phyloP scores from a whole-genome alignment of 2,329 filamentous ascomycete species.

The Colletotrichum truncatum region DNA sequence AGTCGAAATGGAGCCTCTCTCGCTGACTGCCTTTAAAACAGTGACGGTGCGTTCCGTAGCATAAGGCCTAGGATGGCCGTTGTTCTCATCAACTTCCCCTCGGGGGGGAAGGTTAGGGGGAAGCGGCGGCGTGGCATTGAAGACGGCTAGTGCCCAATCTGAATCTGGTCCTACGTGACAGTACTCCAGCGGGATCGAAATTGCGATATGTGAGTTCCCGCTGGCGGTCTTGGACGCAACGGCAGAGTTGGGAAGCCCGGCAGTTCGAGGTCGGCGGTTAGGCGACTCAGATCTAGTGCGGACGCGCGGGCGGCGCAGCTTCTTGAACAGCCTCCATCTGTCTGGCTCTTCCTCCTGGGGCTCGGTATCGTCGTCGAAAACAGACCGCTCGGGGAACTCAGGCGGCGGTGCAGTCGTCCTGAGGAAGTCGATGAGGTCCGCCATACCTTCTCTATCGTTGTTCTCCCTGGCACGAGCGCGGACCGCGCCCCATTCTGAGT shows the following conservation, averaged over 20 bases:
- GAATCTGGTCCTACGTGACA: conserved; percentile 48
- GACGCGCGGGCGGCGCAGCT: conserved; percentile 33
- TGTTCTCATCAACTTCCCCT: conserved; percentile 9
- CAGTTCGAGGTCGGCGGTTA: conserved; percentile 25
- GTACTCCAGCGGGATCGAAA: conserved; percentile 65
- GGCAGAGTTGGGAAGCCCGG: conserved; percentile 61
- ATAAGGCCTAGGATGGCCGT: conserved; percentile 27
- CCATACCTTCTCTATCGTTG: conserved; percentile 23
- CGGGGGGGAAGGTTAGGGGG: conserved; percentile 25
- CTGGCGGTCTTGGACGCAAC: conserved; percentile 62
- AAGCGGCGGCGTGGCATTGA: conserved; percentile 35
- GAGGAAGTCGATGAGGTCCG: conserved; percentile 31
- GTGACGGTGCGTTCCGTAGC: conserved; percentile 35
- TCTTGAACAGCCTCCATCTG: conserved; percentile 53
- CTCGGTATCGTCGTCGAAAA: conserved; percentile 39
- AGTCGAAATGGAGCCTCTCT: conserved; percentile 42
- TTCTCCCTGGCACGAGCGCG: conserved; percentile 30
- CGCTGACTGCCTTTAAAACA: conserved; percentile 45
- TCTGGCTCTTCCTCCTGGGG: conserved; percentile 39
- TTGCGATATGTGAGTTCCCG: conserved; percentile 67
- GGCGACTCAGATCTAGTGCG: conserved; percentile 36
- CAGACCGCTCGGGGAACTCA: conserved; percentile 14
- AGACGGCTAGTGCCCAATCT: conserved; percentile 30
- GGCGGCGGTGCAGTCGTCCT: conserved; percentile 20
- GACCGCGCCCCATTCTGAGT: conserved; percentile 23